These are phyloP conservation scores for Sarcodon sp. DNA, from an alignment of 768 basidiomycete species.

Conservation along the genomic window DNA sequence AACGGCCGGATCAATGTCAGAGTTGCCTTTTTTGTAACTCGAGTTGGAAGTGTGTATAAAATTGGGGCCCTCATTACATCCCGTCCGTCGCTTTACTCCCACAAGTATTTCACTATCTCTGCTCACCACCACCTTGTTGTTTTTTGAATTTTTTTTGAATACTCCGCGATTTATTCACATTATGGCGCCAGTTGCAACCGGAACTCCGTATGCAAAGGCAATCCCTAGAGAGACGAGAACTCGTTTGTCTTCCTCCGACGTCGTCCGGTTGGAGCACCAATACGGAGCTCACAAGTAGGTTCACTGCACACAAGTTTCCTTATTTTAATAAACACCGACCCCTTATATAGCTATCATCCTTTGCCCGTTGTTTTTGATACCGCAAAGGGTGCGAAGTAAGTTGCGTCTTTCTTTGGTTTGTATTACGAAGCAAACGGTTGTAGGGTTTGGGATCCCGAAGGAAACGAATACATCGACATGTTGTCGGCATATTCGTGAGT, in stretches of 20 bases:
- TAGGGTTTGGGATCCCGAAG: constrained; percentile 91
- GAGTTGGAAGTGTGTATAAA: no score
- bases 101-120: no score
- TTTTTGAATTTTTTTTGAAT: no score
- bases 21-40: no score
- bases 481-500: constrained; percentile 92
- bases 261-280: constrained; percentile 73
- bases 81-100: no score
- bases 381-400: constrained; percentile 83
- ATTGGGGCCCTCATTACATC: no score
- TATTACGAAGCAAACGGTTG: constrained; percentile 2
- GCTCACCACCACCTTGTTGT: no score
- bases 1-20: no score
- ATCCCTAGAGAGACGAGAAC: neutral
- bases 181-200: no score
- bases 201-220: no score
- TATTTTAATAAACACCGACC: neutral
- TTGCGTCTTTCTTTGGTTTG: constrained; percentile 21
- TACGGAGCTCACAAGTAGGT: constrained; percentile 86
- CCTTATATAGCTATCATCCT: constrained; percentile 75
- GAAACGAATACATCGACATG: constrained; percentile 95
- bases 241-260: constrained; percentile 44
- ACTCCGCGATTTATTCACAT: no score
- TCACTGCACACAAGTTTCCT: neutral
- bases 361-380: constrained; percentile 89